Conservation (phyloP, 2,329 filamentous ascomycete genomes). For the Alternaria conjuncta region DNA sequence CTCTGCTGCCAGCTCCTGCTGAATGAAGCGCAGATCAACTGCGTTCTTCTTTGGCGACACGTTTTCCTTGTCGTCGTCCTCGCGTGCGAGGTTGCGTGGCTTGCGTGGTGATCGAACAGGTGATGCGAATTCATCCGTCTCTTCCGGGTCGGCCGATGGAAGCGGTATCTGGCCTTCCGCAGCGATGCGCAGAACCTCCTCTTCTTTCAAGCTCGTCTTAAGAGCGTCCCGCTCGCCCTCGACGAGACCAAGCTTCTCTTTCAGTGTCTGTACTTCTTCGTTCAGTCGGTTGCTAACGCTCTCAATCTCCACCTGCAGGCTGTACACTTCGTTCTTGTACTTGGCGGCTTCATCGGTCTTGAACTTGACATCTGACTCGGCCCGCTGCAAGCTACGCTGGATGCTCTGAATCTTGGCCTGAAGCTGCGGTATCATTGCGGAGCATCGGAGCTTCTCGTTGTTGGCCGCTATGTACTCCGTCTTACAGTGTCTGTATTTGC, state of each 20-base stretch:
- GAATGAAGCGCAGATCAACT: constrained; percentile 56
- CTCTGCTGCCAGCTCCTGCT: constrained; percentile 60
- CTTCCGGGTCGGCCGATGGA: constrained; percentile 58
- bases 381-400: constrained; percentile 32
- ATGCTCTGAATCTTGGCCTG: constrained; percentile 39
- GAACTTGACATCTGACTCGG: constrained; percentile 40
- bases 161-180: constrained; percentile 74
- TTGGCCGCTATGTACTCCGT: constrained; percentile 31
- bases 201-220: constrained; percentile 73
- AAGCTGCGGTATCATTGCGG: constrained; percentile 32
- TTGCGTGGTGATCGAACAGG: constrained; percentile 61
- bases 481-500: constrained; percentile 36
- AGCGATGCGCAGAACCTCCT: constrained; percentile 75
- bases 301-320: constrained; percentile 58
- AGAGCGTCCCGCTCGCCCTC: constrained; percentile 78
- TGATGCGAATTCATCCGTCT: constrained; percentile 68
- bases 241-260: constrained; percentile 67
- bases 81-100: constrained; percentile 52
- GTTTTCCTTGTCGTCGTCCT: constrained; percentile 56
- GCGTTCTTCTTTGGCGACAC: constrained; percentile 52
- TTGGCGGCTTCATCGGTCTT: constrained; percentile 42
- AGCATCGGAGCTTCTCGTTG: constrained; percentile 32
- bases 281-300: constrained; percentile 68
- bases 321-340: constrained; percentile 53
- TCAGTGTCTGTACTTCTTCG: constrained; percentile 70